A percentile compares a stretch with the other conserved stretches of the same genome.
Evolutionary conservation across 257 asterid species (phyloP).

Genomic region (Voacanga thouarsii): DNA sequence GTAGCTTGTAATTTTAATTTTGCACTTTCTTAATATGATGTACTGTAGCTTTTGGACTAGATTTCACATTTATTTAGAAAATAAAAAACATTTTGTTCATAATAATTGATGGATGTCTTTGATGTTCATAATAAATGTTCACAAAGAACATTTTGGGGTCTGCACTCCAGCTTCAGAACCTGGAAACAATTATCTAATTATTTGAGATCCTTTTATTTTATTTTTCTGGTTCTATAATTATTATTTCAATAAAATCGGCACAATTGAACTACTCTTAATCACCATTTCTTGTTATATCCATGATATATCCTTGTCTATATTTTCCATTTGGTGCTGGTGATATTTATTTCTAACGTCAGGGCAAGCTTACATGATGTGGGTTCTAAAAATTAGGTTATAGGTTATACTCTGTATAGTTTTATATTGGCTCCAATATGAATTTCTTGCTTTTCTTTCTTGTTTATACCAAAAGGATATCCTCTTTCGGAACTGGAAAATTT

Average conservation of each 20-base stretch:
- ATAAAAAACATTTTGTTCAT: neutral
- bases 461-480: neutral
- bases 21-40: neutral
- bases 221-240: neutral
- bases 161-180: neutral
- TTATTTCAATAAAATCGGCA: slow-evolving; percentile 2
- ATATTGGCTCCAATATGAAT: too few species aligned
- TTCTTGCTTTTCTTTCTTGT: neutral
- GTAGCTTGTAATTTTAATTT: neutral
- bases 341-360: too few species aligned
- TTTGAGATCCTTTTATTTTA: neutral
- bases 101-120: neutral
- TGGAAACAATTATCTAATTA: neutral
- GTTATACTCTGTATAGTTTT: too few species aligned
- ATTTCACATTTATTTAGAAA: neutral
- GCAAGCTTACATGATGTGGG: too few species aligned
- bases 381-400: too few species aligned
- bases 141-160: too few species aligned
- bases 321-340: too few species aligned
- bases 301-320: neutral
- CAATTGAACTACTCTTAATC: neutral
- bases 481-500: neutral
- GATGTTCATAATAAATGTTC: too few species aligned
- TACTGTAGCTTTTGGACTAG: neutral
- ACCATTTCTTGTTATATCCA: neutral